phyloP scores from a whole-genome alignment of 495 filamentous ascomycete species.

The Sporormia fimetaria region DNA sequence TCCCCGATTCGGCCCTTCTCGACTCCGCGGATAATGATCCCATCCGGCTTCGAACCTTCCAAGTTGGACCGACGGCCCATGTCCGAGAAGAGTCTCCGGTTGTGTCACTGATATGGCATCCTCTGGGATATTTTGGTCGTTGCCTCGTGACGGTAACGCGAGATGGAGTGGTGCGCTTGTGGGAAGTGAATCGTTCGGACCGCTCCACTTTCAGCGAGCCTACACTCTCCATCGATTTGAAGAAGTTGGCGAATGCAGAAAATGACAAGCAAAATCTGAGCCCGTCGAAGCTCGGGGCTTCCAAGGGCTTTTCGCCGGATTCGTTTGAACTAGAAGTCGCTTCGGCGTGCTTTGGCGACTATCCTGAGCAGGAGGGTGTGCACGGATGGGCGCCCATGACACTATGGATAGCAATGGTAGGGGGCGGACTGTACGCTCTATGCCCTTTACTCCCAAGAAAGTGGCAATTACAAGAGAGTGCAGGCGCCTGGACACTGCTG shows the following conservation, averaged over 20 bases:
- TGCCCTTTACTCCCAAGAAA: constrained; percentile 74
- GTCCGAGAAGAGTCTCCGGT: constrained; percentile 70
- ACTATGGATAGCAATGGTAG: constrained; percentile 78
- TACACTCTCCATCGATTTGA: constrained; percentile 68
- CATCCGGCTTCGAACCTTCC: constrained; percentile 68
- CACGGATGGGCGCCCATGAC: constrained; percentile 86
- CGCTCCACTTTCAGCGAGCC: constrained; percentile 75
- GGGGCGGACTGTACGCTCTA: constrained; percentile 81
- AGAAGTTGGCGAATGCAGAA: constrained; percentile 67
- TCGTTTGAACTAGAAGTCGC: constrained; percentile 77
- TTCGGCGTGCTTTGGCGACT: constrained; percentile 69
- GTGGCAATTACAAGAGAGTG: constrained; percentile 51
- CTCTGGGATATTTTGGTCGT: constrained; percentile 57
- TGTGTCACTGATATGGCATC: constrained; percentile 75
- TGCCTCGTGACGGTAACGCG: constrained; percentile 73
- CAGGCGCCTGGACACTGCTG: constrained; percentile 56
- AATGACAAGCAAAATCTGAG: constrained; percentile 65
- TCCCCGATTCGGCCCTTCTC: constrained; percentile 66
- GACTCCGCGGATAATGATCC: constrained; percentile 48
- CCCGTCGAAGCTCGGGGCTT: constrained; percentile 55
- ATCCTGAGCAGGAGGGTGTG: constrained; percentile 44
- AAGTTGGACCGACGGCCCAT: constrained; percentile 77
- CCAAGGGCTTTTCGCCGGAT: constrained; percentile 75
- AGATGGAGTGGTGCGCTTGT: constrained; percentile 74
- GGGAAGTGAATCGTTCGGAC: constrained; percentile 71